These are phyloP conservation scores for Rhodomyrtus tomentosa DNA, from an alignment of 345 rosid species.

Conservation along the genomic window DNA sequence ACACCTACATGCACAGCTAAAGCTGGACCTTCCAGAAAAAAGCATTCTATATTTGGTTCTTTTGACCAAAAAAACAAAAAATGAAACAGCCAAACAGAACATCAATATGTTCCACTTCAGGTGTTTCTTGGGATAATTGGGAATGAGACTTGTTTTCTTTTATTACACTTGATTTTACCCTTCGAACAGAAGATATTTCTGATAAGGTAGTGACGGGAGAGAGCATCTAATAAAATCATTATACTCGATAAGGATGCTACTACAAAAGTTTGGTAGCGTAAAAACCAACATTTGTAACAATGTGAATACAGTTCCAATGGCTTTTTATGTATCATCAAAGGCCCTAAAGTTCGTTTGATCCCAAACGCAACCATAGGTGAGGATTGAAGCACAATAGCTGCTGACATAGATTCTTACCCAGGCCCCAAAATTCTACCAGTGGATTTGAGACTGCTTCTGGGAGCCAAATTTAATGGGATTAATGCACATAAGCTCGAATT, in stretches of 20 bases:
- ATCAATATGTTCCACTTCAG: neutral
- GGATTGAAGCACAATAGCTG: neutral
- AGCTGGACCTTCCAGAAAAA: neutral
- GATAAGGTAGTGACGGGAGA: neutral
- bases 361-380: neutral
- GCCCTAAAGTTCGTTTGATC: neutral
- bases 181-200: neutral
- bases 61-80: neutral
- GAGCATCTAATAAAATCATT: neutral
- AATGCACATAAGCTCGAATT: neutral
- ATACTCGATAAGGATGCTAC: neutral
- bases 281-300: neutral
- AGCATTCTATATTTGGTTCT: neutral
- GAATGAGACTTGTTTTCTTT: neutral
- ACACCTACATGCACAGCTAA: neutral
- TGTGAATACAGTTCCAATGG: neutral
- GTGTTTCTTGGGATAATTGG: neutral
- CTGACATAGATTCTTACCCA: neutral
- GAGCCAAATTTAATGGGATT: neutral
- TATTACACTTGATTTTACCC: neutral
- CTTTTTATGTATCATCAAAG: neutral
- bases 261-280: neutral
- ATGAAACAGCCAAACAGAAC: neutral
- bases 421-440: neutral
- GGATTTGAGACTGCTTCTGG: neutral